Base-by-base conservation (phyloP, 805 yeast species). In the Tetrapisispora namnaoensis region DNA sequence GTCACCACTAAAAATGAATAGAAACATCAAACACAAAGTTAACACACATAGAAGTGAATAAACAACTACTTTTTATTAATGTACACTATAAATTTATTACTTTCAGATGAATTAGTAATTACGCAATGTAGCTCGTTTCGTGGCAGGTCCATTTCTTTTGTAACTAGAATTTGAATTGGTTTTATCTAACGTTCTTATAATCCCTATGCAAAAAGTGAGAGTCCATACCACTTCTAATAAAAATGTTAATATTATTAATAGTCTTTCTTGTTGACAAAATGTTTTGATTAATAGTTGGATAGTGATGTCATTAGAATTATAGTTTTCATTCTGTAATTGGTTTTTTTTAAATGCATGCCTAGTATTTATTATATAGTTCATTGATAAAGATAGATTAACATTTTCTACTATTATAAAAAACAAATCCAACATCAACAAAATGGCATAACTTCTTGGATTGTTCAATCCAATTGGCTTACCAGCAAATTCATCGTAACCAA, bases 401-500 rank as follows among this genome's bases (percentile, higher is more conserved):
- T 93, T 78, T 17, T 89, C 82, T 59, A 90, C 86, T 22, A 91
- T 88, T 54, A 93, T 87, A 65, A 93, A 88, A 32, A 91, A 68
- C 40, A 91, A 70, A 63, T 93, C 99, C 56, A 89, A 71, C 72
- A 88, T 71, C 50, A 91, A 77, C 47, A 91, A 75, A 60, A 86
- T 75, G 72, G 93, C 77, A 63, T 93, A 91, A 22, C 83, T 88
- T 51, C 78, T 70, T 0, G 97, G 95, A 53, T 87, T 78, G 55
- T 98, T 76, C 42, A 93, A 72, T 0, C 99, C 99, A 44, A 93
- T 66, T 0, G 98, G 99, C 61, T 88, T 85, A 11, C 49, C 49
- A 13, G 96, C 95, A 66, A 87, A 90, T 66, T 93, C 99, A 65
- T 93, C 98, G 60, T 79, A 82, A 2, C 95, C 80, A 63, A 91